phyloP scores from a whole-genome alignment of 2,329 filamentous ascomycete genomes.

The Xylaria sp. region DNA sequence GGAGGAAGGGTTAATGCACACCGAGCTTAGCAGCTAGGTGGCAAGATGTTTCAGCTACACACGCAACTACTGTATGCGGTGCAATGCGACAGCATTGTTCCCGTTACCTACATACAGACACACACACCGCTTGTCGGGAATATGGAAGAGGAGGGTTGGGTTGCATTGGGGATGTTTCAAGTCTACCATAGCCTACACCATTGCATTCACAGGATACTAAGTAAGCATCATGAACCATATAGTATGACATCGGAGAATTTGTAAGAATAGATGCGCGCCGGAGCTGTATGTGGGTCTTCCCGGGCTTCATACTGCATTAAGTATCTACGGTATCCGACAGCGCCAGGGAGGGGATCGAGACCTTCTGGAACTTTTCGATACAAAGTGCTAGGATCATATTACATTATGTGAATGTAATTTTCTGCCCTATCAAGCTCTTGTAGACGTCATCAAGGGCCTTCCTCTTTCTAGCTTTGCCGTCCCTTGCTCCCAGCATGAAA shows the following conservation, averaged over 20 bases:
- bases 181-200: not conserved
- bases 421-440: conserved; percentile 73
- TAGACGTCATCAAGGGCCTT: conserved; percentile 83
- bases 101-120: no score
- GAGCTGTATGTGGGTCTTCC: not conserved
- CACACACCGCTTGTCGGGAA: no score
- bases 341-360: no score
- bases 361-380: not conserved
- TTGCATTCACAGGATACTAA: no score
- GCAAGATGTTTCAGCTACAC: conserved; percentile 11
- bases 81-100: no score
- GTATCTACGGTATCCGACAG: no score
- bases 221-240: not conserved
- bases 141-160: no score
- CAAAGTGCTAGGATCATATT: no score
- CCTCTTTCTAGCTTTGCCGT: conserved; percentile 70
- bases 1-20: not conserved
- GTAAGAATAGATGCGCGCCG: not conserved
- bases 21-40: conserved; percentile 2
- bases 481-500: conserved; percentile 44
- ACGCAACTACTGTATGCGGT: no score
- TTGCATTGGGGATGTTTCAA: not conserved
- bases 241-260: not conserved
- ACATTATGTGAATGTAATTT: conserved; percentile 63
- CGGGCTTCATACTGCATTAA: not conserved